These are phyloP conservation scores for Eimeria falciformis DNA, from an alignment of 169 alveolate species.

Conservation along the genomic window DNA sequence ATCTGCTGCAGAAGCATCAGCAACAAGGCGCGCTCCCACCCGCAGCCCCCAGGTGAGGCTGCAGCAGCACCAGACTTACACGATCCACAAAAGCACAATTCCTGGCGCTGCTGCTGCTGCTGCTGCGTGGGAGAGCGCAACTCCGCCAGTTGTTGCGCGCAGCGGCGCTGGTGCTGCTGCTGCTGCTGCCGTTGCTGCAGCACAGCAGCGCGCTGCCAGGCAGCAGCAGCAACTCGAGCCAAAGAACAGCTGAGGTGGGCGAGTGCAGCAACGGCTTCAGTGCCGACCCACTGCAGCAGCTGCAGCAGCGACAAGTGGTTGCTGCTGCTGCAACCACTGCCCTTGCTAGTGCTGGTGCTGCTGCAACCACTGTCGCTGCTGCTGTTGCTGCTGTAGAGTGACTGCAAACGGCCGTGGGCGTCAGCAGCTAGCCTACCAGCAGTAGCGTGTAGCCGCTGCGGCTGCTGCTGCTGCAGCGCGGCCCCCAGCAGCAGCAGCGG, in stretches of 20 bases:
- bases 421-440: conserved; percentile 34
- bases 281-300: conserved; percentile 60
- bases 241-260: conserved; percentile 46
- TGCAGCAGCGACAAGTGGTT: conserved; percentile 10
- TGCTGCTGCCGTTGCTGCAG: conserved; percentile 68
- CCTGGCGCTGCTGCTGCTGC: conserved; percentile 48
- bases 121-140: conserved; percentile 43
- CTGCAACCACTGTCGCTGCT: neutral
- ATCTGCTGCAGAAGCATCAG: conserved; percentile 65
- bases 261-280: conserved; percentile 50
- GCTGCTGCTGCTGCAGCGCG: conserved; percentile 66
- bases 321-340: conserved; percentile 18
- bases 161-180: conserved; percentile 72
- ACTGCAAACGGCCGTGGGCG: neutral
- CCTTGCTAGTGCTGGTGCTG: neutral
- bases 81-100: conserved; percentile 25
- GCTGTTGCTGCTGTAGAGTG: conserved; percentile 48
- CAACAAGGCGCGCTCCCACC: conserved; percentile 19
- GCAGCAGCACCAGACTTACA: conserved; percentile 48
- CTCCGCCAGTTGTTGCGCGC: conserved; percentile 58
- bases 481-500: conserved; percentile 65
- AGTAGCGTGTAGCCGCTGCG: conserved; percentile 66
- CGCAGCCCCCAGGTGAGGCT: conserved; percentile 60
- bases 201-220: conserved; percentile 57
- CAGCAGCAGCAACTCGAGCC: conserved; percentile 55